These are phyloP conservation scores for Mucor piriformis DNA, from an alignment of 371 early-diverging fungal species.

Conservation along the genomic window DNA sequence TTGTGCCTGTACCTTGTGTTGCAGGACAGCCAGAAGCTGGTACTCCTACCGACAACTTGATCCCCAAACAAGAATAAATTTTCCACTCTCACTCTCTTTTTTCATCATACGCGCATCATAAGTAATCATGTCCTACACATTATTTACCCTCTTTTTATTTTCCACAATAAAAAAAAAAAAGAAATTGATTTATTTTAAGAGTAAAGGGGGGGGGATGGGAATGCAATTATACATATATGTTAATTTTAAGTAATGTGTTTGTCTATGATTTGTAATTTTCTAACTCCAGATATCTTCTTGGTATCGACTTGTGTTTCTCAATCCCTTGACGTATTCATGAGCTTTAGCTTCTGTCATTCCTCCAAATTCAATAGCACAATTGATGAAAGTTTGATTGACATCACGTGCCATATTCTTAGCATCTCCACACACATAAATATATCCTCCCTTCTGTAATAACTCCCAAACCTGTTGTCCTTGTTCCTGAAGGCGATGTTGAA, in stretches of 20 bases:
- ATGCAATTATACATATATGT: neutral
- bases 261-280: neutral
- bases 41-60: neutral
- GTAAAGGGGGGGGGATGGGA: too few relatives aligned
- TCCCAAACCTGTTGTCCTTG: constrained; percentile 72
- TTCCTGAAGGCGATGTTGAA: constrained; percentile 79
- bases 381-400: constrained; percentile 72
- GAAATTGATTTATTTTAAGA: neutral
- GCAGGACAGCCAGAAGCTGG: neutral
- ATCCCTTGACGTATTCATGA: constrained; percentile 78
- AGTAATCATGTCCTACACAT: too few relatives aligned
- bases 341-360: constrained; percentile 73
- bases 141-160: too few relatives aligned
- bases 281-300: constrained; percentile 96
- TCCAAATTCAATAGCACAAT: constrained; percentile 73
- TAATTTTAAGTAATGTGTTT: neutral
- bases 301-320: constrained; percentile 82
- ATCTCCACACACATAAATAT: constrained; percentile 95
- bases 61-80: neutral
- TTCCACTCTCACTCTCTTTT: neutral
- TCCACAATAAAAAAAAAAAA: neutral
- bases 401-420: constrained; percentile 96
- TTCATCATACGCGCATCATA: too few relatives aligned
- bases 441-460: constrained; percentile 74
- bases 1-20: constrained; percentile 2